These are phyloP conservation scores for Caloboletus inedulis DNA, from an alignment of 1,284 basidiomycete genomes.

Conservation along the genomic window DNA sequence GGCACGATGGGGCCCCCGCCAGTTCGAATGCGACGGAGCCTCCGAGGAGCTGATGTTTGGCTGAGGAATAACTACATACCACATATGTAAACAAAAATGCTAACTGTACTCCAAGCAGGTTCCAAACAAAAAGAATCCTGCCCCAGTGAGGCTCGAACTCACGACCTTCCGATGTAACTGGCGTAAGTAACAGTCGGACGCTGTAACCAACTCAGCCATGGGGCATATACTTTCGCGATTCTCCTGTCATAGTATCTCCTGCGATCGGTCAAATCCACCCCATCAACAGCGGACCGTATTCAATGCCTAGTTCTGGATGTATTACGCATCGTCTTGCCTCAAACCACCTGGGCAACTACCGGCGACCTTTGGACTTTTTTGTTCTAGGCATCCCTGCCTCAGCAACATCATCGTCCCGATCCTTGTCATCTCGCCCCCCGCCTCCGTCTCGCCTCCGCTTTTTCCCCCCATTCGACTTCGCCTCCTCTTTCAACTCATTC, in stretches of 20 bases:
- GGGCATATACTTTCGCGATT: constrained; percentile 41
- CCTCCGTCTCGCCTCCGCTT: constrained; percentile 52
- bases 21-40: no score
- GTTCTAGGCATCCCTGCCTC: constrained; percentile 75
- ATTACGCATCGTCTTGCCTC: not conserved
- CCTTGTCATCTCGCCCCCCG: constrained; percentile 64
- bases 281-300: not conserved
- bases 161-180: constrained; percentile 60
- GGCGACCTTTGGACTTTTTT: constrained; percentile 45
- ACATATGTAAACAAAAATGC: no score
- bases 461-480: constrained; percentile 48
- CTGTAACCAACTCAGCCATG: constrained; percentile 81
- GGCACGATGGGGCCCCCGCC: no score
- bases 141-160: constrained; percentile 74
- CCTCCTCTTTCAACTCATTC: constrained; percentile 73
- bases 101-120: no score
- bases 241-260: no score
- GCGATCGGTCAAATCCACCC: no score
- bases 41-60: no score
- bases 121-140: constrained; percentile 33
- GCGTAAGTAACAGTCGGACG: constrained; percentile 71
- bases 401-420: constrained; percentile 83
- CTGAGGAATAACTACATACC: no score
- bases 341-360: constrained; percentile 15
- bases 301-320: not conserved